A percentile compares a stretch with the other conserved stretches of the same genome.
Evolutionary conservation across 1,284 basidiomycete species (phyloP).

Genomic region (Apiotrichum sp.): DNA sequence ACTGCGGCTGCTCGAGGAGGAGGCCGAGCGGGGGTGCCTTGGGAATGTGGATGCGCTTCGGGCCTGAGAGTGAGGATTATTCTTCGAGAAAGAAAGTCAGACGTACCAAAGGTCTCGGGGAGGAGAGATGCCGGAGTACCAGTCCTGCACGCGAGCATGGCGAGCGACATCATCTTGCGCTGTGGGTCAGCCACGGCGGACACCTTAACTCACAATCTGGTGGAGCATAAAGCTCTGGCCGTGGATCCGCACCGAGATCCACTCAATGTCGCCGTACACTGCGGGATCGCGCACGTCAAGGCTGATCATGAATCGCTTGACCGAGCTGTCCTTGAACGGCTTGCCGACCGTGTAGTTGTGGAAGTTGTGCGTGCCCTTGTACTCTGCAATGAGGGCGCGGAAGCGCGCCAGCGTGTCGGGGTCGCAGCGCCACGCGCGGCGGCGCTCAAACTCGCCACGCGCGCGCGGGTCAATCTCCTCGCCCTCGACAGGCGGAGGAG

Average conservation of each 20-base stretch:
- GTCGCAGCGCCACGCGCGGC: constrained; percentile 60
- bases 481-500: constrained; percentile 43
- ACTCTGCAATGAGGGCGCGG: constrained; percentile 57
- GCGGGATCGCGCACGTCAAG: constrained; percentile 74
- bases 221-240: constrained; percentile 99
- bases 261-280: constrained; percentile 85
- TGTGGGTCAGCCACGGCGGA: constrained; percentile 39
- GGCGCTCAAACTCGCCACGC: constrained; percentile 38
- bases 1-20: constrained; percentile 84
- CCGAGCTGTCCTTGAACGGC: constrained; percentile 73
- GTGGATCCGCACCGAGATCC: constrained; percentile 89
- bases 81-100: not conserved
- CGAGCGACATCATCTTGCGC: constrained; percentile 95
- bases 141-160: constrained; percentile 73
- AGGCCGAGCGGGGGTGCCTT: constrained; percentile 95
- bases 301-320: constrained; percentile 75
- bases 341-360: constrained; percentile 94
- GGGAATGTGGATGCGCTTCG: constrained; percentile 77
- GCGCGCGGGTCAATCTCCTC: constrained; percentile 19
- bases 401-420: constrained; percentile 56
- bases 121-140: constrained; percentile 67
- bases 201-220: constrained; percentile 55
- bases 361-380: constrained; percentile 75
- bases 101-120: constrained; percentile 49
- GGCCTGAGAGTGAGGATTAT: constrained; percentile 44